These are phyloP conservation scores for Pseudogymnoascus sp. DNA, from an alignment of 2,329 filamentous ascomycete genomes.

Conservation along the genomic window DNA sequence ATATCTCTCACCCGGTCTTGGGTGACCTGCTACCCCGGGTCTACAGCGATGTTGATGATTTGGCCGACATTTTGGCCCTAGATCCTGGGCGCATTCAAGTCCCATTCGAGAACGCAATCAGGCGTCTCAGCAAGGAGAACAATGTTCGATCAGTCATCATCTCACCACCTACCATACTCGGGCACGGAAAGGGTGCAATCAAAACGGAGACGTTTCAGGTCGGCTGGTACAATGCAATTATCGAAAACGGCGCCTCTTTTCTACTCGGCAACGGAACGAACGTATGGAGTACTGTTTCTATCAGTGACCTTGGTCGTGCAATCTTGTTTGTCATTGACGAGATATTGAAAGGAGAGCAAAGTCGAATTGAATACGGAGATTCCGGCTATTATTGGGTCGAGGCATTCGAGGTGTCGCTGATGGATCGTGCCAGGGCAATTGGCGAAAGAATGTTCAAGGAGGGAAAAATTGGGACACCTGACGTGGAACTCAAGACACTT, in stretches of 20 bases:
- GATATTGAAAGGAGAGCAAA: slow-evolving; percentile 1
- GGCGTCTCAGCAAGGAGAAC: background rate
- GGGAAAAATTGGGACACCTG: background rate
- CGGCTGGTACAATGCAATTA: background rate
- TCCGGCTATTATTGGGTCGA: background rate
- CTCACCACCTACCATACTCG: background rate
- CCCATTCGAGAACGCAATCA: background rate
- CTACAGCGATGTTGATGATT: background rate
- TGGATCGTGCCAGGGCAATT: background rate
- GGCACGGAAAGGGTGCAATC: background rate
- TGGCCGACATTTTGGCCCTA: background rate
- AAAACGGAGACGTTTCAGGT: background rate
- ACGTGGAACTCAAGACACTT: background rate
- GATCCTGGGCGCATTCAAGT: background rate
- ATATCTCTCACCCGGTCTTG: background rate
- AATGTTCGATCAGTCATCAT: background rate
- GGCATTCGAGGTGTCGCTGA: slow-evolving; percentile 1
- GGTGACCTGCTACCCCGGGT: background rate
- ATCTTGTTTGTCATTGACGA: slow-evolving; percentile 1
- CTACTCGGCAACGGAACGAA: background rate
- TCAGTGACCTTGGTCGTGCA: background rate
- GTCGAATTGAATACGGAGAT: background rate
- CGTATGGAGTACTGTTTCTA: background rate
- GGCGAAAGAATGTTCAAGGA: background rate
- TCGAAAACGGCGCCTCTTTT: background rate